A percentile compares a stretch with the other conserved stretches of the same genome.
Conservation (phyloP, 495 filamentous ascomycete genomes). For the Penicillium waksmanii region DNA sequence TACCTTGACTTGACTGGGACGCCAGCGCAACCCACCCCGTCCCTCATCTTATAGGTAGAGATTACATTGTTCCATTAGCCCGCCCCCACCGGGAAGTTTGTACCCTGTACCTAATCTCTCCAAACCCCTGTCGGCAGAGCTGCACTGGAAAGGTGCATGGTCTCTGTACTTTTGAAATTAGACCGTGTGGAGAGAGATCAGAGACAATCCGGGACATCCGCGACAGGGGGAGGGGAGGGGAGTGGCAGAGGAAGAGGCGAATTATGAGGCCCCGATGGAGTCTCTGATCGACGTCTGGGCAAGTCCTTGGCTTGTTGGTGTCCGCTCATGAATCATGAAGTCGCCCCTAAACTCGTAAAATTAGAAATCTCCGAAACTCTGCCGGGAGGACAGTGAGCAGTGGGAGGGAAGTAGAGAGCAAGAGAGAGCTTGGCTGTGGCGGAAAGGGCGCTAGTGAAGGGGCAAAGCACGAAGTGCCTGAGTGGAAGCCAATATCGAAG, state of each 20-base stretch:
- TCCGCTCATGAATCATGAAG: constrained; percentile 24
- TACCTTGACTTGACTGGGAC: background rate
- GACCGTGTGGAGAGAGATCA: constrained; percentile 3
- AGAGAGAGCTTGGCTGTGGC: background rate
- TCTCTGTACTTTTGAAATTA: constrained; percentile 10
- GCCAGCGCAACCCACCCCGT: constrained; percentile 2
- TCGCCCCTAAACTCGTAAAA: background rate
- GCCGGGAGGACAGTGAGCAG: background rate
- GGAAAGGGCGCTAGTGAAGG: background rate
- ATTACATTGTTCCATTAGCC: constrained; percentile 11
- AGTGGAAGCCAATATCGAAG: background rate
- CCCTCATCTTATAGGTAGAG: background rate
- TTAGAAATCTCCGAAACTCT: background rate
- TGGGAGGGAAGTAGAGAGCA: background rate
- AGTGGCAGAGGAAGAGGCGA: background rate
- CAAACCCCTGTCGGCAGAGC: background rate
- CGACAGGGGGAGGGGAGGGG: background rate
- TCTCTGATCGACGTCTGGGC: constrained; percentile 21
- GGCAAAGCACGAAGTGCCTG: no score
- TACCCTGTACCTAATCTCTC: constrained; percentile 1
- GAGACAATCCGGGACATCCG: constrained; percentile 4
- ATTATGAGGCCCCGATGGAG: constrained; percentile 6
- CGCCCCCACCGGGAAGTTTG: constrained; percentile 10
- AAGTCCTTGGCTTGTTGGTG: constrained; percentile 10
- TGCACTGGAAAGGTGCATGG: background rate